A percentile compares a stretch with the other conserved stretches of the same genome.
These are phyloP conservation scores for Amylostereum areolatum DNA, from an alignment of 1,284 basidiomycete genomes.

Conservation along the genomic window DNA sequence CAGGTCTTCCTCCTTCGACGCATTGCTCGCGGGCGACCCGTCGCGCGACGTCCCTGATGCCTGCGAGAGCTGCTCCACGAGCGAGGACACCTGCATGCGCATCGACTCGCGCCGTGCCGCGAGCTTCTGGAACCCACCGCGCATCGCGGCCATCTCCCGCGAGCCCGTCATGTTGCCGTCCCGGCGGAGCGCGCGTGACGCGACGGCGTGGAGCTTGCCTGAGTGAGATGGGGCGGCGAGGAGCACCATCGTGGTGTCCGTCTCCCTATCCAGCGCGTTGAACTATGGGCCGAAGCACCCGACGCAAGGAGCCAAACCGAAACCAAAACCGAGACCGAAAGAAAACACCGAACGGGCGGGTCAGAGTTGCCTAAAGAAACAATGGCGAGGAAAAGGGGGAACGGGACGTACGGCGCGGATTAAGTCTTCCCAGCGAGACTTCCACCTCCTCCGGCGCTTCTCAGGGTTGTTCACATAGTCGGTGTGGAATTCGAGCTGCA, in stretches of 20 bases:
- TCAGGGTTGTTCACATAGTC: constrained; percentile 57
- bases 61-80: constrained; percentile 57
- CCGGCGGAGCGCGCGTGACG: constrained; percentile 63
- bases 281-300: constrained; percentile 52
- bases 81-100: constrained; percentile 45
- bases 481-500: constrained; percentile 73
- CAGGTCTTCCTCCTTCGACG: constrained; percentile 63
- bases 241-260: constrained; percentile 68
- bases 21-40: constrained; percentile 25
- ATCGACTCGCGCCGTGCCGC: constrained; percentile 47
- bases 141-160: constrained; percentile 43
- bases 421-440: constrained; percentile 66
- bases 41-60: constrained; percentile 41
- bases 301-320: too few relatives aligned
- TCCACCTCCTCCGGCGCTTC: constrained; percentile 65
- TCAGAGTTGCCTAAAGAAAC: constrained; percentile 12
- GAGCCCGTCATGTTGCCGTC: constrained; percentile 40
- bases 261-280: constrained; percentile 71
- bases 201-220: constrained; percentile 52
- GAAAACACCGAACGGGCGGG: constrained; percentile 13
- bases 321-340: too few relatives aligned
- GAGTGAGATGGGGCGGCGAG: constrained; percentile 69
- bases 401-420: constrained; percentile 52
- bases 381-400: constrained; percentile 4
- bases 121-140: constrained; percentile 50